Conservation (phyloP, 2,329 filamentous ascomycete genomes). For the Aspergillus eucalypticola region DNA sequence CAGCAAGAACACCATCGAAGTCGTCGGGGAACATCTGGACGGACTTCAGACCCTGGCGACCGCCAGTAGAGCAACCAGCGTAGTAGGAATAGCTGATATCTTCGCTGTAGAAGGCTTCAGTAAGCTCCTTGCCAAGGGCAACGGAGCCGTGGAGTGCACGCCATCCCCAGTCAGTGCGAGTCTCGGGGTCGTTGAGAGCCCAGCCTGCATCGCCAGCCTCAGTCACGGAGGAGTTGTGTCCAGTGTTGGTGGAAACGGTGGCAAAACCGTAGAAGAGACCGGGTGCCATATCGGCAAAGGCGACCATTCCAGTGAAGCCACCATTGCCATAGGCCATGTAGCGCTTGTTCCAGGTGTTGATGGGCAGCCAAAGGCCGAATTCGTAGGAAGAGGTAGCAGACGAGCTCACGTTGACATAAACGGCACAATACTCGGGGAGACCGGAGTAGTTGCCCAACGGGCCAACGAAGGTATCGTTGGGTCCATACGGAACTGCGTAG, state of each 20-base stretch:
- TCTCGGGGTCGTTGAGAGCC: constrained; percentile 32
- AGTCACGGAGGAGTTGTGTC: constrained; percentile 41
- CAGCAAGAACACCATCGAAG: constrained; percentile 59
- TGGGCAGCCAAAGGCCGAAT: background rate
- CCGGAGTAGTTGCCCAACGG: background rate
- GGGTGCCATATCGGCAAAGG: background rate
- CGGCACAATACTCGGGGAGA: background rate
- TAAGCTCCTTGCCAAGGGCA: constrained; percentile 50
- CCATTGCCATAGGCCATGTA: constrained; percentile 1
- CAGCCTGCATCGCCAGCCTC: constrained; percentile 22
- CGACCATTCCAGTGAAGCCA: background rate
- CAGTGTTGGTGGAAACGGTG: constrained; percentile 48
- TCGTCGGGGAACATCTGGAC: constrained; percentile 57
- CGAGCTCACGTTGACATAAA: background rate
- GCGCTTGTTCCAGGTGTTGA: background rate
- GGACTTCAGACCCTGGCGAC: constrained; percentile 58
- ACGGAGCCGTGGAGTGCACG: constrained; percentile 53
- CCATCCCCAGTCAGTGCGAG: constrained; percentile 40
- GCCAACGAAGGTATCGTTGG: background rate
- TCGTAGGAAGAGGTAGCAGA: background rate
- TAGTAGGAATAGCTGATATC: constrained; percentile 43
- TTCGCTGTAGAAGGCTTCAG: constrained; percentile 51
- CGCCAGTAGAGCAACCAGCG: constrained; percentile 61
- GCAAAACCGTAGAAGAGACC: constrained; percentile 38
- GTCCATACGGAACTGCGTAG: background rate